Base-by-base conservation (phyloP, 2,329 filamentous ascomycete genomes). In the Teratosphaeria gauchensis region DNA sequence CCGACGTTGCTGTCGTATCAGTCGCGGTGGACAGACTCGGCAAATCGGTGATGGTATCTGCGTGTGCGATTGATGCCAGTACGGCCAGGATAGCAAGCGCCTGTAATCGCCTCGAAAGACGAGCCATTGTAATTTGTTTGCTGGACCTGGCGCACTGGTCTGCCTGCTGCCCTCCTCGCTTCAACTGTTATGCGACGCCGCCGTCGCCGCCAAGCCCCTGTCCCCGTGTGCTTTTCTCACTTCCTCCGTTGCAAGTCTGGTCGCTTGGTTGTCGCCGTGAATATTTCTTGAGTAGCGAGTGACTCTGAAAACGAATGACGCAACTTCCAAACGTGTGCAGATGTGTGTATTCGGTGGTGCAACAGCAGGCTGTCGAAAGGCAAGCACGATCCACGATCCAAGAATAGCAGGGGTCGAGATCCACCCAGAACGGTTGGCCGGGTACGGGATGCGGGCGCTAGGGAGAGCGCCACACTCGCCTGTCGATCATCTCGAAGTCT, bases 11-110 rank as follows among this genome's bases (percentile, higher is more conserved):
- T 48, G 61, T 62, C 11, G 59, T 61, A 48, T 62, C 48, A 38
- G 67, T 68, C 14, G 63, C 63, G 4, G 65, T 68, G 8, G 61
- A 57, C 46, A 71, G 66, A 51, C 69, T 59, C 16, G 70, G 68
- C 3, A 72, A 58, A 51, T 67, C 63, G 35, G 58, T 63, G 16
- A 65, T 48, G 24, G 24, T 28, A 5, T 35, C 21, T 57, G 70
- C 66, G 28, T 67, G 65, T 53, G 63, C 57, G 3, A 64, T 59
- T 54, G 59, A 58, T 51, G 59, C 63, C 32, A 64, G 58, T 42
- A 71, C 62, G 28, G 65, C 65, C 30, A 67, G 57, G 35, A 68
- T 55, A 32, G 62, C 62, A 46, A 68, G 52, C 6, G 59, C 58
- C 58, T 61, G 65, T 32, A 59, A 51, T 58, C 56, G 42, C 48